Evolutionary conservation across 345 rosid genomes (phyloP).

Genomic region (Eutrema heterophyllum): DNA sequence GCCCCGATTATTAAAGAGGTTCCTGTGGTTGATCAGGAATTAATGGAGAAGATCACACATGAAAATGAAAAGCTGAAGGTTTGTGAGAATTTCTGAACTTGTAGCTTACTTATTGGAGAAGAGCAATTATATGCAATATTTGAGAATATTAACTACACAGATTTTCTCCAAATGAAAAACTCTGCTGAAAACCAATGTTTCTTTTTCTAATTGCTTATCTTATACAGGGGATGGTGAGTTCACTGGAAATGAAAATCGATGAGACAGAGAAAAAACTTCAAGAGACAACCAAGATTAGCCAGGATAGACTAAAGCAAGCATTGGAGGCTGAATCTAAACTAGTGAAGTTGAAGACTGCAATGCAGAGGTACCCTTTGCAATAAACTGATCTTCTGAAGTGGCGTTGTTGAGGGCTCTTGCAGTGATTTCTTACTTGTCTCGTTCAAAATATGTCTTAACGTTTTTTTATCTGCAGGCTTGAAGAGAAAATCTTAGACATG

Average conservation of each 20-base stretch:
- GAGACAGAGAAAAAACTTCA: conserved; percentile 86
- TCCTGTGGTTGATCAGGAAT: conserved; percentile 64
- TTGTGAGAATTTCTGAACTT: conserved; percentile 28
- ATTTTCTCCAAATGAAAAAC: background rate
- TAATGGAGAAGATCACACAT: conserved; percentile 71
- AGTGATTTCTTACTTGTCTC: background rate
- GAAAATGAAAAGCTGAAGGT: conserved; percentile 98
- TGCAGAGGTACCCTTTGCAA: conserved; percentile 62
- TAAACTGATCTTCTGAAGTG: background rate
- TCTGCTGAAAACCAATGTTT: background rate
- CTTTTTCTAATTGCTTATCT: conserved; percentile 1
- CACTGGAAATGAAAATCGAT: conserved; percentile 79
- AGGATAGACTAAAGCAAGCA: conserved; percentile 93
- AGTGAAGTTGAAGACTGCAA: conserved; percentile 75
- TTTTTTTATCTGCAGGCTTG: conserved; percentile 61
- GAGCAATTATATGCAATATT: background rate
- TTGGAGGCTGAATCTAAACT: conserved; percentile 82
- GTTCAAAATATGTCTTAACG: background rate
- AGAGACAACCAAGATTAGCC: conserved; percentile 80
- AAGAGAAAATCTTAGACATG: conserved; percentile 74
- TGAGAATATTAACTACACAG: background rate
- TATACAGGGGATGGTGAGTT: conserved; percentile 67
- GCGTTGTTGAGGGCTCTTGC: background rate
- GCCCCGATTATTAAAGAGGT: conserved; percentile 85
- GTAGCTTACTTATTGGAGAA: conserved; percentile 3